Conservation (phyloP, 306 rosid genomes). For the Oxytropis ochrocephala region DNA sequence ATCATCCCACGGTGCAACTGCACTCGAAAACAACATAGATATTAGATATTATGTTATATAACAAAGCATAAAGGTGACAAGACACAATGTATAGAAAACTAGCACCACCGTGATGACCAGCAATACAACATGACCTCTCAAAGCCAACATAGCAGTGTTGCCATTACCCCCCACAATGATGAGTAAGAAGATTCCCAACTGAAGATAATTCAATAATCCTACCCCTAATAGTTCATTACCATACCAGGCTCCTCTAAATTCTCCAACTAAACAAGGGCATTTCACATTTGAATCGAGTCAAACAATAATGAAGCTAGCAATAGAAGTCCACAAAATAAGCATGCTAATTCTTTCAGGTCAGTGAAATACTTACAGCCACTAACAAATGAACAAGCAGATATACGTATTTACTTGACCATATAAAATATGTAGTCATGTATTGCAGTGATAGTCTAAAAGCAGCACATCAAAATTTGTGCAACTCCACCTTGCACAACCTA, state of each 20-base stretch:
- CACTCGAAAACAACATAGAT: not conserved
- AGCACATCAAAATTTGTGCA: not conserved
- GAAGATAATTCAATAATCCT: too few relatives aligned
- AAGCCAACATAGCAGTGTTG: too few relatives aligned
- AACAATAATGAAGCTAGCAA: too few relatives aligned
- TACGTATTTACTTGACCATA: not conserved
- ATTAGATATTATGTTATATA: not conserved
- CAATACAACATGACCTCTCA: too few relatives aligned
- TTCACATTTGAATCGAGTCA: too few relatives aligned
- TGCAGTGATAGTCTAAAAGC: not conserved
- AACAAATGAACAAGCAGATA: not conserved
- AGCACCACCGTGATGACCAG: too few relatives aligned
- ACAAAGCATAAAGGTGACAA: not conserved
- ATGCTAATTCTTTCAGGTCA: not conserved
- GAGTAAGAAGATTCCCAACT: too few relatives aligned
- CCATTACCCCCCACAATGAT: too few relatives aligned
- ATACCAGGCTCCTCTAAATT: too few relatives aligned
- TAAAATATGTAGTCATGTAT: not conserved
- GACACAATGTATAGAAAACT: not conserved
- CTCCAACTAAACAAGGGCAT: too few relatives aligned
- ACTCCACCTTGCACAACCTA: not conserved
- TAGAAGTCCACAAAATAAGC: too few relatives aligned
- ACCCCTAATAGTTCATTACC: too few relatives aligned
- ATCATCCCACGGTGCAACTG: conserved; percentile 89
- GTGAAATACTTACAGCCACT: not conserved